These are phyloP conservation scores for Citrus maxima DNA, from an alignment of 345 rosid species.

Conservation along the genomic window DNA sequence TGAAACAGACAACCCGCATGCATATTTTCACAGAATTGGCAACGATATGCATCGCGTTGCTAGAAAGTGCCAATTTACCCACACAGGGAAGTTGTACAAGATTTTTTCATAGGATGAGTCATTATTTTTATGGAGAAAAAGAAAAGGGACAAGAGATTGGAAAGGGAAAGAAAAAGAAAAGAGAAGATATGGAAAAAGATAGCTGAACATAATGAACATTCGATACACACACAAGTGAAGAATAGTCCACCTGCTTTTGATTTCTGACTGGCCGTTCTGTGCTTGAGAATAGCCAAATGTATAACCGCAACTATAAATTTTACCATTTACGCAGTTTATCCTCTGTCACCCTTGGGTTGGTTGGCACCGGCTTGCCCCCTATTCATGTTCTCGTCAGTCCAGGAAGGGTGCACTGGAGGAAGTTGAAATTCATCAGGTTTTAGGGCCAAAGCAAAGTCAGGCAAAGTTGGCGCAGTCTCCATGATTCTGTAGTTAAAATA, in stretches of 20 bases:
- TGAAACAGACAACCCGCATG: not conserved
- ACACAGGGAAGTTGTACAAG: slow-evolving; percentile 11
- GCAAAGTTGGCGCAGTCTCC: slow-evolving; percentile 97
- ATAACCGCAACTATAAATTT: slow-evolving; percentile 6
- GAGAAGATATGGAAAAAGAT: not conserved
- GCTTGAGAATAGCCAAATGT: slow-evolving; percentile 5
- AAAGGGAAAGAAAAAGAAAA: not conserved
- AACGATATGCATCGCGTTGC: slow-evolving; percentile 10
- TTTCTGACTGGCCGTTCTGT: slow-evolving; percentile 8
- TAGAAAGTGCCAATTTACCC: slow-evolving; percentile 12
- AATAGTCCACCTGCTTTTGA: slow-evolving; percentile 13
- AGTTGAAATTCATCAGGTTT: slow-evolving; percentile 92
- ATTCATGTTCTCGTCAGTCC: slow-evolving; percentile 41
- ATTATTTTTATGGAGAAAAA: not conserved
- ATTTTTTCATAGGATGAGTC: slow-evolving; percentile 2
- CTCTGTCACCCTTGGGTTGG: slow-evolving; percentile 25
- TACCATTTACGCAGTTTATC: slow-evolving; percentile 8
- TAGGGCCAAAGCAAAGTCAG: slow-evolving; percentile 88
- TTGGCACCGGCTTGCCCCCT: slow-evolving; percentile 21
- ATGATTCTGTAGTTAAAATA: slow-evolving; percentile 52
- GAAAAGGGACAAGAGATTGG: not conserved
- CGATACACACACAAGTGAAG: slow-evolving; percentile 13
- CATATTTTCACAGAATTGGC: not conserved
- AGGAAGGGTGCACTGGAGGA: slow-evolving; percentile 53
- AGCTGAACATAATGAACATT: not conserved